Conservation (phyloP, 768 basidiomycete species). For the Cystoderma amianthinum region DNA sequence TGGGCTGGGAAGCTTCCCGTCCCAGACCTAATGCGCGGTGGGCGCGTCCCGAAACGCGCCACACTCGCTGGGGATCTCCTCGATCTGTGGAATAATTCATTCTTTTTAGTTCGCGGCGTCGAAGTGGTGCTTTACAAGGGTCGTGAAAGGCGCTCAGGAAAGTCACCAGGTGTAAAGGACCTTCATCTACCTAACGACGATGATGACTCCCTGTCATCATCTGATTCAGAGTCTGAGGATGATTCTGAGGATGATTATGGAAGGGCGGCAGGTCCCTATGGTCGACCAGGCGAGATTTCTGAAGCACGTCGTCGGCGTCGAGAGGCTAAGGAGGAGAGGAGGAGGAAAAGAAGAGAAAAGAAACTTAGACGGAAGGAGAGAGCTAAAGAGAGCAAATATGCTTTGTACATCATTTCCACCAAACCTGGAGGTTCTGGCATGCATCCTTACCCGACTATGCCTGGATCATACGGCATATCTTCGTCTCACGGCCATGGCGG, state of each 20-base stretch:
- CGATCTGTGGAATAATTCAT: conserved; percentile 74
- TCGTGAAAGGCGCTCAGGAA: conserved; percentile 69
- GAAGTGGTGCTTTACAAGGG: conserved; percentile 81
- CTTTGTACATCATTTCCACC: conserved; percentile 54
- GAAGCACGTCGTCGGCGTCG: conserved; percentile 47
- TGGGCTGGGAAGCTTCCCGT: conserved; percentile 77
- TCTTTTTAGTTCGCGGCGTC: conserved; percentile 69
- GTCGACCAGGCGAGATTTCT: conserved; percentile 27
- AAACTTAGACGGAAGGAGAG: conserved; percentile 51
- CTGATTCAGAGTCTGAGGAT: conserved; percentile 31
- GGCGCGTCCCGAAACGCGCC: conserved; percentile 49
- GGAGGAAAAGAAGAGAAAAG: conserved; percentile 56
- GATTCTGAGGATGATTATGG: conserved; percentile 28
- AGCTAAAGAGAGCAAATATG: conserved; percentile 55
- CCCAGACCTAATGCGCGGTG: conserved; percentile 37
- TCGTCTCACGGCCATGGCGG: conserved; percentile 11
- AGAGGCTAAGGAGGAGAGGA: conserved; percentile 55
- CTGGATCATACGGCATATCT: conserved; percentile 11
- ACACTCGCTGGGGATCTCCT: conserved; percentile 63
- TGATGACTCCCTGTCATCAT: conserved; percentile 30
- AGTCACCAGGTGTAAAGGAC: conserved; percentile 46
- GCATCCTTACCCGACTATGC: conserved; percentile 11
- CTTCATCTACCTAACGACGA: conserved; percentile 41
- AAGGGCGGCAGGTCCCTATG: conserved; percentile 23
- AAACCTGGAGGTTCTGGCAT: conserved; percentile 18